phyloP scores from a whole-genome alignment of 257 asterid genomes.

The Nicotiana undulata region DNA sequence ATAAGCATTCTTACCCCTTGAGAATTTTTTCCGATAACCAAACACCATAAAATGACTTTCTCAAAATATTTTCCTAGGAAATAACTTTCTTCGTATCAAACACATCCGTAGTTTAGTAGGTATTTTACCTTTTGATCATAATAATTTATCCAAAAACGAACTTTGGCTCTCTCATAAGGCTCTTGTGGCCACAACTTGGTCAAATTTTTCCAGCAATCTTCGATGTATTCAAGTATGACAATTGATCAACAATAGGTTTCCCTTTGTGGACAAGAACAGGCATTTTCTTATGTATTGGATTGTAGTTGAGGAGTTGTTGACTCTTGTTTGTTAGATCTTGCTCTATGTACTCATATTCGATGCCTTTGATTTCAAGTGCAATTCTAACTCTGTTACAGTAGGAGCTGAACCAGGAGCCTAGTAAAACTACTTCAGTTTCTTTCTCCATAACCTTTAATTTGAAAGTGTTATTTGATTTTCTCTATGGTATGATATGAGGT shows the following conservation, averaged over 20 bases:
- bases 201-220: constrained; percentile 22
- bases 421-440: constrained; percentile 22
- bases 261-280: not conserved
- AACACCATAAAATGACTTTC: not conserved
- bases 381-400: constrained; percentile 27
- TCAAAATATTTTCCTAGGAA: too few relatives aligned
- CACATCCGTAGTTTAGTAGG: not conserved
- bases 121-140: constrained; percentile 17
- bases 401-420: constrained; percentile 31
- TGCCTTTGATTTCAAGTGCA: constrained; percentile 39
- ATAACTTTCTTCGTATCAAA: not conserved
- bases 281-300: not conserved
- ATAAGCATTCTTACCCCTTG: too few relatives aligned
- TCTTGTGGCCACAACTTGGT: constrained; percentile 22
- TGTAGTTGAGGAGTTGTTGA: not conserved
- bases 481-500: not conserved
- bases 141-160: constrained; percentile 28
- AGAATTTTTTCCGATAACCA: not conserved
- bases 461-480: not conserved
- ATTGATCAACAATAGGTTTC: not conserved
- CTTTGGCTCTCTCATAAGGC: constrained; percentile 20
- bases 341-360: constrained; percentile 26
- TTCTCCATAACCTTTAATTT: constrained; percentile 16
- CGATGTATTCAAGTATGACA: constrained; percentile 15
- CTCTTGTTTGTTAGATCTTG: constrained; percentile 31